Conservation (phyloP, 2,329 filamentous ascomycete genomes). For the Xylaria sp. region DNA sequence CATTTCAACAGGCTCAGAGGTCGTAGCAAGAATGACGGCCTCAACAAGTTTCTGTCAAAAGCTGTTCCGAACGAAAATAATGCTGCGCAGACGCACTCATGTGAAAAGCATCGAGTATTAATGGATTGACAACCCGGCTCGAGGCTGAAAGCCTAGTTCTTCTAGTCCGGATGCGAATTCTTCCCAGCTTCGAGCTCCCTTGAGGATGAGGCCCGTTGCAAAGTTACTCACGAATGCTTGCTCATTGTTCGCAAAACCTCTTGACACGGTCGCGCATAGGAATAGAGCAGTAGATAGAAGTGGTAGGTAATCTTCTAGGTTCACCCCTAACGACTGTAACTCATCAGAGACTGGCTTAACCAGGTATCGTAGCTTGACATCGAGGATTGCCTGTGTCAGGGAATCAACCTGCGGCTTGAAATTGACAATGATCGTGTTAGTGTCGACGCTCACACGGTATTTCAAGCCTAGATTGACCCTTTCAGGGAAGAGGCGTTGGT, state of each 20-base stretch:
- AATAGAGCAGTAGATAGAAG: slow-evolving; percentile 21
- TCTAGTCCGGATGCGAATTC: neutral
- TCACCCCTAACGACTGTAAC: neutral
- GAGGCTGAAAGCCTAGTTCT: slow-evolving; percentile 10
- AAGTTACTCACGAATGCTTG: slow-evolving; percentile 21
- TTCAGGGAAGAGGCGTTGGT: neutral
- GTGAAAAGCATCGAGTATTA: neutral
- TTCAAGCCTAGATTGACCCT: neutral
- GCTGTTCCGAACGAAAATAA: too few relatives aligned
- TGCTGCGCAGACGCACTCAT: too few relatives aligned
- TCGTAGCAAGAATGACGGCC: neutral
- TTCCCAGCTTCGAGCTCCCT: slow-evolving; percentile 2
- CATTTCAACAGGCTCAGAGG: neutral
- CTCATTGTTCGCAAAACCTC: neutral
- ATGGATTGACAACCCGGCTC: neutral
- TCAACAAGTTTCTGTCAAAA: too few relatives aligned
- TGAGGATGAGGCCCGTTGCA: slow-evolving; percentile 12
- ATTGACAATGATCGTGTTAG: slow-evolving; percentile 12
- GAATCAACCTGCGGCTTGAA: slow-evolving; percentile 16
- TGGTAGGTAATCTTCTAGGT: slow-evolving; percentile 20
- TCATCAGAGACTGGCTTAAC: slow-evolving; percentile 28
- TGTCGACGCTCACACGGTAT: neutral
- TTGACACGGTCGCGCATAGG: slow-evolving; percentile 10
- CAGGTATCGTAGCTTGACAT: slow-evolving; percentile 35
- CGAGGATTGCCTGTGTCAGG: slow-evolving; percentile 31